Base-by-base conservation (phyloP, 2,329 filamentous ascomycete genomes). In the Hysterium pulicare region DNA sequence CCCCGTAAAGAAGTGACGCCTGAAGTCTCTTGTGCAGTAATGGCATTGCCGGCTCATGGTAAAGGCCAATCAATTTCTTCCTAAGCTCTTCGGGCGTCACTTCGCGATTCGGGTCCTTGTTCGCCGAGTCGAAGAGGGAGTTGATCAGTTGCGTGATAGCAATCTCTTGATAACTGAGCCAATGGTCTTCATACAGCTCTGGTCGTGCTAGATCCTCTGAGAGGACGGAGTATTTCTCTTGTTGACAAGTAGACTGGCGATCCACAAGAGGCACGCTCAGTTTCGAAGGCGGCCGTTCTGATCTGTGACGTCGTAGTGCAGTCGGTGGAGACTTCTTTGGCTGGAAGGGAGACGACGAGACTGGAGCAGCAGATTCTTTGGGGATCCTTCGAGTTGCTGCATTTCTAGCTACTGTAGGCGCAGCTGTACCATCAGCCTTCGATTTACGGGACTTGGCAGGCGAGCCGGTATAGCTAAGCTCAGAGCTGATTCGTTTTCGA, bases 111-210 rank as follows among this genome's bases (percentile, higher is more conserved):
- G 51, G 48, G 39, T 56, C 49, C 28, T 47, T 53, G 31, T 36
- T 49, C 0, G 66, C 60, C 4, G 68, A 58, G 26, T 72, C 61
- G 50, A 82, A 79, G 36, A 82, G 62, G 11, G 68, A 67, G 57
- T 84, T 84, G 35, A 79, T 59, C 5, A 83, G 66, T 54, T 83
- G 79, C 0, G 78, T 78, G 33, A 84, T 74, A 28, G 78, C 75
- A 17, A 77, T 66, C 54, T 84, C 81, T 54, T 84, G 80, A 46
- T 83, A 75, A 10, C 68, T 71, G 28, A 84, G 73, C 80, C 81
- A 84, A 42, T 75, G 71, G 34, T 83, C 79, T 53, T 83, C 79
- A 56, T 83, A 83, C 49, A 84, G 68, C 40, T 75, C 71, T n/a
- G 79, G 71, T 36, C 75, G 73, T 2, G 68, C 63, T 20, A 83